Conservation (phyloP, 352 stramenopile species). For the Globisporangium alternatum region DNA sequence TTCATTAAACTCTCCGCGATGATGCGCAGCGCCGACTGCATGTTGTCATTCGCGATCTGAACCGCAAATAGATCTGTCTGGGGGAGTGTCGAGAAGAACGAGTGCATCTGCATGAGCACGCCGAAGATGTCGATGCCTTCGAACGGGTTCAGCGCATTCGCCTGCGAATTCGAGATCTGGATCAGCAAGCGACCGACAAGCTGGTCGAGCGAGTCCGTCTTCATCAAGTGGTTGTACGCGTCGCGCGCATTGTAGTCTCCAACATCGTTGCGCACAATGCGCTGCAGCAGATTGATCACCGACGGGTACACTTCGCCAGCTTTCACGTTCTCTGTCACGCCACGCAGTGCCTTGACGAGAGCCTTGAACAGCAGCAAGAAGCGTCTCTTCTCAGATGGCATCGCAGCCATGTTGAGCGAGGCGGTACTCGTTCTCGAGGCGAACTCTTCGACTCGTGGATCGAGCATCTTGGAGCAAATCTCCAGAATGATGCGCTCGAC, state of each 20-base stretch:
- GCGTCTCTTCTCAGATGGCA: conserved; percentile 54
- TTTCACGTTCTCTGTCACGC: conserved; percentile 55
- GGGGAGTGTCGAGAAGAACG: conserved; percentile 76
- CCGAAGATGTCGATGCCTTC: conserved; percentile 79
- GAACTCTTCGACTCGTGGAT: conserved; percentile 65
- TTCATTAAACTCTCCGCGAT: conserved; percentile 64
- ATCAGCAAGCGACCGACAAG: conserved; percentile 69
- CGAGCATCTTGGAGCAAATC: conserved; percentile 69
- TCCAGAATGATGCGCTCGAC: conserved; percentile 79
- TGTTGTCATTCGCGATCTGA: conserved; percentile 74
- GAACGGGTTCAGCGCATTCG: conserved; percentile 59
- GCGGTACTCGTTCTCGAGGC: conserved; percentile 37
- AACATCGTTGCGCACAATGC: conserved; percentile 76
- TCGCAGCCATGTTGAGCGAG: conserved; percentile 31
- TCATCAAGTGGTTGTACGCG: conserved; percentile 65
- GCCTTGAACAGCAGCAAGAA: conserved; percentile 72
- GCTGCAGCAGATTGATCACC: conserved; percentile 76
- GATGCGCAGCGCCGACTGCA: conserved; percentile 64
- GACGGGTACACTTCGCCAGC: conserved; percentile 69
- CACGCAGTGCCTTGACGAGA: conserved; percentile 58
- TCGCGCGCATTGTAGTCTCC: conserved; percentile 77
- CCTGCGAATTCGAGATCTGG: conserved; percentile 57
- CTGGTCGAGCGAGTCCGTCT: conserved; percentile 78
- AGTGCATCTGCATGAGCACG: conserved; percentile 86
- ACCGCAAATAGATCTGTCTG: conserved; percentile 60